Base-by-base conservation (phyloP, 306 rosid species). In the Vigna nakashimae region DNA sequence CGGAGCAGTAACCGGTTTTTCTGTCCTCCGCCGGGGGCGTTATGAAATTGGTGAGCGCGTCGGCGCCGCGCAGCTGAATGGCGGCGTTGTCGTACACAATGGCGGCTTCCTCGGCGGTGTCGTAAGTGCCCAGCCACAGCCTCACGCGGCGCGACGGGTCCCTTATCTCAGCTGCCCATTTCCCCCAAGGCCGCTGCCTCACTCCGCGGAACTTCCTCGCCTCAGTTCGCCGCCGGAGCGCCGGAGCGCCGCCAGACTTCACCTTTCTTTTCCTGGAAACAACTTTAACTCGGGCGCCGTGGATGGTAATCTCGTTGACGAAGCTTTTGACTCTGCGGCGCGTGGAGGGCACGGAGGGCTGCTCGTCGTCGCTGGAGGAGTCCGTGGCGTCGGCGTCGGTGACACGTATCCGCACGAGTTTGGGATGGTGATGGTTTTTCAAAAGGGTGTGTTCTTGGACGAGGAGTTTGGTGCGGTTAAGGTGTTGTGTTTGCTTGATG, bases 131-230 rank as follows among this genome's bases (percentile, higher is more conserved):
- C 17, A 93, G 43, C 99, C 98, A 96, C 52, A 89, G 62, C 76
- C 99, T 85, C 2, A 91, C 90, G 4, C 97, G 90, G 40, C 94
- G 81, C 3, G 79, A 75, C 0, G 97, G 98, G 69, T 96, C 99
- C 22, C 99, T 84, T 76, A 96, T 96, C 91, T 96, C 99, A 17
- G 99, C 99, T 43, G 98, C 97, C 99, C 98, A 96, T 77, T 91
- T 96, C 1, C 98, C 99, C 99, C 98, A 96, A 0, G 98, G 98
- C 78, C 98, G 81, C 83, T 92, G 98, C 16, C 99, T 89, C 68
- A 96, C 99, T 42, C 99, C 99, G 0, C 99, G 84, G 79, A 90
- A 96, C 85, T 96, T 96, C 78, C 71, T 96, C 45, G 13, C 80
- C 95, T 2, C 82, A 16, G 15, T 59, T 1, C 13, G 53, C 79